A percentile compares a stretch with the other conserved stretches of the same genome.
phyloP scores from a whole-genome alignment of 129 eudicot genomes.

The Centrapalus pauciflorus region DNA sequence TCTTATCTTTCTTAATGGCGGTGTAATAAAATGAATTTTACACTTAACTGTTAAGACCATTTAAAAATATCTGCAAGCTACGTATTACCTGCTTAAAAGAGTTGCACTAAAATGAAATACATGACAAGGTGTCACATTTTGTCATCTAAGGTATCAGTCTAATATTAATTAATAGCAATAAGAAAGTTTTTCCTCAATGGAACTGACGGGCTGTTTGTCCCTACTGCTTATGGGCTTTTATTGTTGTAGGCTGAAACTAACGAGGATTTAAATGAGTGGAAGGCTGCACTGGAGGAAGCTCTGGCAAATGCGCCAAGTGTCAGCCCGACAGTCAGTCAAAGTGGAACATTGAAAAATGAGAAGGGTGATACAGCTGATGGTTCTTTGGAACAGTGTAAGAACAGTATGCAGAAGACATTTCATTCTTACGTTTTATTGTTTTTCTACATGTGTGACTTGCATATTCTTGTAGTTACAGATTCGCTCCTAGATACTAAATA shows the following conservation, averaged over 20 bases:
- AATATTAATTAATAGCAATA: background rate
- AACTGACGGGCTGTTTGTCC: background rate
- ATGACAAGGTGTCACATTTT: background rate
- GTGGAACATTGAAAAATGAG: conserved; percentile 51
- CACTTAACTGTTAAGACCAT: background rate
- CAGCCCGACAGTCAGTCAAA: conserved; percentile 43
- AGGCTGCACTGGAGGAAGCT: conserved; percentile 85
- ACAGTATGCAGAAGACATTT: background rate
- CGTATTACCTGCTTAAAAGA: background rate
- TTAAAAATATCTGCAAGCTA: background rate
- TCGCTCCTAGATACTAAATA: background rate
- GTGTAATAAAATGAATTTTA: background rate
- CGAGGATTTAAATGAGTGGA: conserved; percentile 87
- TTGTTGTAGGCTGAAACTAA: conserved; percentile 76
- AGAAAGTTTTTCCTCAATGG: background rate
- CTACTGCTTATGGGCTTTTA: conserved; percentile 12
- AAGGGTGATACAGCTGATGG: conserved; percentile 52
- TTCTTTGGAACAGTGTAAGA: conserved; percentile 63
- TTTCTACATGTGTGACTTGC: background rate
- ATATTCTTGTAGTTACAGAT: background rate
- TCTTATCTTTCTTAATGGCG: background rate
- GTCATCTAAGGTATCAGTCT: conserved; percentile 2
- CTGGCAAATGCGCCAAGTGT: conserved; percentile 77
- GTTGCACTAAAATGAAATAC: conserved; percentile 11
- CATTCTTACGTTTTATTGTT: background rate